phyloP scores from a whole-genome alignment of 2,329 filamentous ascomycete species.

The Botrytis medusae region DNA sequence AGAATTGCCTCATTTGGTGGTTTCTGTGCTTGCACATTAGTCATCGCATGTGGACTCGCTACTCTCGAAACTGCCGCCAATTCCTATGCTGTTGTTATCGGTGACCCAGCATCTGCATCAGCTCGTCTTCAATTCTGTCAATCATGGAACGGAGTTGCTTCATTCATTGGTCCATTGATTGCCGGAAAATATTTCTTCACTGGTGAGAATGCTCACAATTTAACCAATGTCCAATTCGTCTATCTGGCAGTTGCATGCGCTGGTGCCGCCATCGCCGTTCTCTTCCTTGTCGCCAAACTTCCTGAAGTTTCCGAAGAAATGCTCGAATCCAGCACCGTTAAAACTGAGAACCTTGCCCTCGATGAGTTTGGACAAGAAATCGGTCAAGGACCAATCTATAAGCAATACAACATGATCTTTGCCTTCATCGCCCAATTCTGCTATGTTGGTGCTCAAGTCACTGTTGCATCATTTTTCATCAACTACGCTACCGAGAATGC shows the following conservation, averaged over 20 bases:
- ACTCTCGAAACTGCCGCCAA: constrained; percentile 80
- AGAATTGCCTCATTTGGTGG: constrained; percentile 67
- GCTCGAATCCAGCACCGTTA: constrained; percentile 39
- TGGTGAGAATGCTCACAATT: constrained; percentile 58
- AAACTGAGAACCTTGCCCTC: constrained; percentile 45
- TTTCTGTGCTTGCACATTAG: constrained; percentile 70
- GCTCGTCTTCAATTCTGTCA: constrained; percentile 74
- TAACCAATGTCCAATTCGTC: constrained; percentile 78
- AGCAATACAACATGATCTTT: constrained; percentile 75
- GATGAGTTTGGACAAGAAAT: constrained; percentile 53
- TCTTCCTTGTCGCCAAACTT: constrained; percentile 65
- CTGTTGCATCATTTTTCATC: constrained; percentile 68
- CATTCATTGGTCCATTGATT: constrained; percentile 70
- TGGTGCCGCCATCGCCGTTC: constrained; percentile 65
- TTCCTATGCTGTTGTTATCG: constrained; percentile 68
- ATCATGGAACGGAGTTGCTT: constrained; percentile 71
- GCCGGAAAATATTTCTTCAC: constrained; percentile 73
- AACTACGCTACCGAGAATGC: constrained; percentile 66
- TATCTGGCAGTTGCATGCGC: constrained; percentile 78
- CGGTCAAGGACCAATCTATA: constrained; percentile 56
- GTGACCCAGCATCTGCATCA: constrained; percentile 69
- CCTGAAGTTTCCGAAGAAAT: constrained; percentile 56
- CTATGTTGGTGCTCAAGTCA: constrained; percentile 72
- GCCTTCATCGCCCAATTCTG: constrained; percentile 75
- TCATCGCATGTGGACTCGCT: constrained; percentile 73